Conservation (phyloP, 2,329 filamentous ascomycete species). For the Coniochaeta hoffmannii region DNA sequence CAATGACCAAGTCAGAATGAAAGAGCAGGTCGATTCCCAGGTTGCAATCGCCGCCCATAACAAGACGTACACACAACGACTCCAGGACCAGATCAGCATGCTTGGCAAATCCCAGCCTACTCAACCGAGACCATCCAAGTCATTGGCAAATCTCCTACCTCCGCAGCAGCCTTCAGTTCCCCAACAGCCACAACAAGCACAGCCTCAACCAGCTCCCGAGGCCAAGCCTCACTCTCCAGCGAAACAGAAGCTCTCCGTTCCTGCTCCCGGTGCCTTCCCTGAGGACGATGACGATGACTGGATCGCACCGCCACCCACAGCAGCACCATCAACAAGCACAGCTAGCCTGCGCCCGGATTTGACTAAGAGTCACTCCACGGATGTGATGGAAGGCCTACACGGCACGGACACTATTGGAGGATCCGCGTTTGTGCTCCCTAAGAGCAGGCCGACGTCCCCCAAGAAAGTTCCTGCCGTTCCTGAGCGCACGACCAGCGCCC, state of each 20-base stretch:
- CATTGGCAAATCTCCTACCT: conserved; percentile 29
- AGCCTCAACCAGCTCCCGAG: conserved; percentile 13
- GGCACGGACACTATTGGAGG: conserved; percentile 41
- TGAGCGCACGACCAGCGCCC: conserved; percentile 22
- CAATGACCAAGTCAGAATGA: conserved; percentile 19
- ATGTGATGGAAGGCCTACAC: conserved; percentile 51
- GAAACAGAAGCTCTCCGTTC: conserved; percentile 15
- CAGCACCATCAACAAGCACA: conserved; percentile 25
- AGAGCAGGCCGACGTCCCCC: conserved; percentile 30
- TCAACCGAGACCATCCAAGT: conserved; percentile 39
- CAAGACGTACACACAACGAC: conserved; percentile 86
- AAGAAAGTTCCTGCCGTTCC: conserved; percentile 20
- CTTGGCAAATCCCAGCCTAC: conserved; percentile 51
- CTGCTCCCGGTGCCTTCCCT: conserved; percentile 54
- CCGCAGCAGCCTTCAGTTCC: conserved; percentile 21
- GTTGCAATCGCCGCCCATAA: conserved; percentile 54
- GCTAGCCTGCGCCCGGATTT: conserved; percentile 43
- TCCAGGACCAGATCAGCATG: conserved; percentile 87
- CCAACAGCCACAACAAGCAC: conserved; percentile 18
- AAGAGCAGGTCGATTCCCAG: conserved; percentile 38
- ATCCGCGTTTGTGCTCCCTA: conserved; percentile 36
- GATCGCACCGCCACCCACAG: conserved; percentile 45
- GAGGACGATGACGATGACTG: conserved; percentile 55
- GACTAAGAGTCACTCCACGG: conserved; percentile 53
- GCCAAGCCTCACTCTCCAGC: conserved; percentile 19